Conservation (phyloP, 129 eudicot genomes). For the Tagetes erecta region DNA sequence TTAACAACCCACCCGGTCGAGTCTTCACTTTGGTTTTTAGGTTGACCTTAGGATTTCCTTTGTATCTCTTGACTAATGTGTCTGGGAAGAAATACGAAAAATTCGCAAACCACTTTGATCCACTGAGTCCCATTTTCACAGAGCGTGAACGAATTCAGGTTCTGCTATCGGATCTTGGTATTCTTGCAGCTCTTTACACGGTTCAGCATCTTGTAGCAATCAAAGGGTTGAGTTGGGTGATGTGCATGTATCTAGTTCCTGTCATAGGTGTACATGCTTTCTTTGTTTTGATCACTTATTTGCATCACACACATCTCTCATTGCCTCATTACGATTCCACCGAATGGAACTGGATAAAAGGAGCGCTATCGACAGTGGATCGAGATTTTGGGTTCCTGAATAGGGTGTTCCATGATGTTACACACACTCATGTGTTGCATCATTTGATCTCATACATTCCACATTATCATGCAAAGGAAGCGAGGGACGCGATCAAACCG, state of each 20-base stretch:
- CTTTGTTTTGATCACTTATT: constrained; percentile 34
- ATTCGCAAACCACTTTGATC: constrained; percentile 8
- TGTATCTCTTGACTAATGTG: not conserved
- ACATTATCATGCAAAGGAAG: constrained; percentile 35
- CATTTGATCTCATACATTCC: constrained; percentile 37
- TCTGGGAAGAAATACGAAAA: constrained; percentile 2
- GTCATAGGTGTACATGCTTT: constrained; percentile 26
- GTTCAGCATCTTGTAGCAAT: not conserved
- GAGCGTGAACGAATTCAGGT: constrained; percentile 5
- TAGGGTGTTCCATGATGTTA: constrained; percentile 30
- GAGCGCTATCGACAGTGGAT: constrained; percentile 29
- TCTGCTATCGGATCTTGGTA: constrained; percentile 10
- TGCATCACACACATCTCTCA: constrained; percentile 41
- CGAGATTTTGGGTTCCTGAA: constrained; percentile 34
- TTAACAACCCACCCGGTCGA: constrained; percentile 43
- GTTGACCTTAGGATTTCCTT: constrained; percentile 12
- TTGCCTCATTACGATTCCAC: constrained; percentile 35
- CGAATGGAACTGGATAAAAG: constrained; percentile 38
- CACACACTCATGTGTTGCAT: constrained; percentile 36
- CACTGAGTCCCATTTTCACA: constrained; percentile 3
- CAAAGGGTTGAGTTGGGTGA: constrained; percentile 27
- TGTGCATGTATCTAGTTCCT: constrained; percentile 28
- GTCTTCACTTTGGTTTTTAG: constrained; percentile 4
- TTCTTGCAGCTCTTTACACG: not conserved
- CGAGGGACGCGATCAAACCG: constrained; percentile 32